Evolutionary conservation across 495 filamentous ascomycete species (phyloP), one percentile per base, ranked within the genome.

Genomic region (Rusavskia elegans): DNA sequence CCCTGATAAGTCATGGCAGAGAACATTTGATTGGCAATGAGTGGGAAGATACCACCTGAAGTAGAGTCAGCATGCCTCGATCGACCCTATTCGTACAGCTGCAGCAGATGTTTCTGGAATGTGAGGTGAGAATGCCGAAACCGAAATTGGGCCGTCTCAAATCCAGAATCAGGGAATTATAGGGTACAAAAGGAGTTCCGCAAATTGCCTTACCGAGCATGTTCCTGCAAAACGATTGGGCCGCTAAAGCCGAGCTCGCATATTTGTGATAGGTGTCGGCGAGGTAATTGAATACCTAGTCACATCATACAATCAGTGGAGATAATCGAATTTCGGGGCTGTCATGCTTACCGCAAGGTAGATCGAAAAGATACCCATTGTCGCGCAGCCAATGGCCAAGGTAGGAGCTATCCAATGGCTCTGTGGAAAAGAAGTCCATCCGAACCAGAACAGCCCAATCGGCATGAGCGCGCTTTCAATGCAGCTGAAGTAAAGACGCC

Each of bases 261-360:
- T 87, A 95, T 0, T 75, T 71, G 61, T 88, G 83, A 64, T 95
- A 97, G 1, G 78, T 84, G 64, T 95, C 90, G 16, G 89, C 88
- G 14, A 95, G 74, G 57, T 95, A 95, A 59, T 95, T 97, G 69
- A 95, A 95, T 0, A 86, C 32, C 32, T 35, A 3, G 2, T 35
- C 32, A 5, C 32, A 1, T 35, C 13, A 35, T 6, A 35, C 32
- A 35, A 35, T 35, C 7, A 2, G 88, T 87, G 11, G 83, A 89
- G 50, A 79, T 84, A 3, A 87, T 86, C 25, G 7, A 27, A 6
- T 27, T 27, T 57, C 87, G 94, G 0, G 76, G 71, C 61, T 87
- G 83, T 63, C 95, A 97, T 2, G 78, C 83, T 64, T 95, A 35
- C 90, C n/a, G 89, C 88, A 7, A 97, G 71, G 61, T 95, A 96